Percentiles rank a stretch among this genome's conserved stretches.
Evolutionary conservation across 345 rosid species (phyloP).

Genomic region (Kandelia obovata): DNA sequence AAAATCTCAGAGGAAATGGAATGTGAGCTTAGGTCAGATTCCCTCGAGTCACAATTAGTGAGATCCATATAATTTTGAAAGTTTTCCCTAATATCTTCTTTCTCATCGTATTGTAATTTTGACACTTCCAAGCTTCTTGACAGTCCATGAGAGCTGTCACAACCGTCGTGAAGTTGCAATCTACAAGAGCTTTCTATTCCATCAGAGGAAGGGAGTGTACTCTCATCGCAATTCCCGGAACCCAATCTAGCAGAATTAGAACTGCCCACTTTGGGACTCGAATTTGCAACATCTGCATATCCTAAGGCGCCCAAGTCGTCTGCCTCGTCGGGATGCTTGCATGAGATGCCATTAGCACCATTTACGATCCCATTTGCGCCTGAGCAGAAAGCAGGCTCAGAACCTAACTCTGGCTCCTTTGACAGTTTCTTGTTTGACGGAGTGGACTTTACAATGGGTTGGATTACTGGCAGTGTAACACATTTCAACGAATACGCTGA

Average conservation of each 20-base stretch:
- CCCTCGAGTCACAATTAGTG: slow-evolving; percentile 21
- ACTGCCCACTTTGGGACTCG: slow-evolving; percentile 4
- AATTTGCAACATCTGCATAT: background rate
- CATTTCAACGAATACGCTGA: slow-evolving; percentile 29
- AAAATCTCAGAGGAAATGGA: slow-evolving; percentile 33
- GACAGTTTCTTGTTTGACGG: slow-evolving; percentile 21
- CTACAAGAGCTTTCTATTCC: slow-evolving; percentile 19
- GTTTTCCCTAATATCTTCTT: slow-evolving; percentile 16
- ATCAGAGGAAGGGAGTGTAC: slow-evolving; percentile 14
- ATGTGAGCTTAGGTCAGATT: slow-evolving; percentile 29
- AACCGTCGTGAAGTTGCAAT: slow-evolving; percentile 20
- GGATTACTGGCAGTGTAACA: slow-evolving; percentile 51
- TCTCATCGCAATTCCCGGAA: slow-evolving; percentile 14
- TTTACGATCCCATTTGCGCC: slow-evolving; percentile 10
- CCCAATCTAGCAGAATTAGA: slow-evolving; percentile 15
- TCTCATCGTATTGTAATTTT: slow-evolving; percentile 11
- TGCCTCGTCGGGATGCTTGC: slow-evolving; percentile 29
- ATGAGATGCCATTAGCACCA: background rate
- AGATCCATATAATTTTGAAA: slow-evolving; percentile 31
- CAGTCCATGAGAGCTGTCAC: slow-evolving; percentile 11
- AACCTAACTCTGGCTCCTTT: slow-evolving; percentile 19
- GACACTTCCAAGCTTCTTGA: slow-evolving; percentile 16
- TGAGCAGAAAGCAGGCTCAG: slow-evolving; percentile 1
- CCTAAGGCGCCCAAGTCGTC: slow-evolving; percentile 20
- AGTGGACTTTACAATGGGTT: slow-evolving; percentile 41